Percentiles rank a stretch among this genome's conserved stretches.
Evolutionary conservation across 352 stramenopile genomes (phyloP).

Genomic region (Phytophthora idaei): DNA sequence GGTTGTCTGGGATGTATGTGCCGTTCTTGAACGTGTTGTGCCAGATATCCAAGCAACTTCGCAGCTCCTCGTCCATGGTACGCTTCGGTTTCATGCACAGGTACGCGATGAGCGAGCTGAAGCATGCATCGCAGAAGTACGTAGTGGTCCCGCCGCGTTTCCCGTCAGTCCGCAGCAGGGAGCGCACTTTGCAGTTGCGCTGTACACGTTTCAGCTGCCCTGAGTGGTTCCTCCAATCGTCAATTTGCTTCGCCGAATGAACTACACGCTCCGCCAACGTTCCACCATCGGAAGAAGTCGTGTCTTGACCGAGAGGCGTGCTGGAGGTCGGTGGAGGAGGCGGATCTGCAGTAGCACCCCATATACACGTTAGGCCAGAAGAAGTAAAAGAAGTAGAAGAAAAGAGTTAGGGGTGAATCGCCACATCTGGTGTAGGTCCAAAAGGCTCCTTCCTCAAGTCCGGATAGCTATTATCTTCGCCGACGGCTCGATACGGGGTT

Average conservation of each 20-base stretch:
- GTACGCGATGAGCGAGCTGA: neutral
- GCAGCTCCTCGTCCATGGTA: too few relatives aligned
- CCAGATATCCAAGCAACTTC: too few relatives aligned
- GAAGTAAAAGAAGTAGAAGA: neutral
- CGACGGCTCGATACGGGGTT: neutral
- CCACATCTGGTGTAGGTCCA: neutral
- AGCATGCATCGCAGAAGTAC: conserved; percentile 8
- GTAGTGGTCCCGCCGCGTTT: conserved; percentile 4
- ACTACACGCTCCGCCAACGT: neutral
- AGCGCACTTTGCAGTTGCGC: conserved; percentile 8
- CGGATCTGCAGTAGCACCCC: too few relatives aligned
- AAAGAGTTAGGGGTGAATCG: conserved; percentile 2
- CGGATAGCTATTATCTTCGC: conserved; percentile 4
- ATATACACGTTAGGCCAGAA: too few relatives aligned
- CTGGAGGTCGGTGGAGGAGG: too few relatives aligned
- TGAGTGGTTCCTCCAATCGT: conserved; percentile 3
- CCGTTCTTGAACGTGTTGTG: too few relatives aligned
- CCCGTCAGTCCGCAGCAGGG: neutral
- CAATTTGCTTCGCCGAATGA: neutral
- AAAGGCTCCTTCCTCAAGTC: neutral
- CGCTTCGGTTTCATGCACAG: too few relatives aligned
- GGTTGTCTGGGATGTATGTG: too few relatives aligned
- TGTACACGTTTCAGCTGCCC: neutral
- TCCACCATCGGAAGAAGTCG: too few relatives aligned
- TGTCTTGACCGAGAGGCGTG: too few relatives aligned